phyloP scores from a whole-genome alignment of 2,329 filamentous ascomycete species.

The Aspergillus aculeatinus region DNA sequence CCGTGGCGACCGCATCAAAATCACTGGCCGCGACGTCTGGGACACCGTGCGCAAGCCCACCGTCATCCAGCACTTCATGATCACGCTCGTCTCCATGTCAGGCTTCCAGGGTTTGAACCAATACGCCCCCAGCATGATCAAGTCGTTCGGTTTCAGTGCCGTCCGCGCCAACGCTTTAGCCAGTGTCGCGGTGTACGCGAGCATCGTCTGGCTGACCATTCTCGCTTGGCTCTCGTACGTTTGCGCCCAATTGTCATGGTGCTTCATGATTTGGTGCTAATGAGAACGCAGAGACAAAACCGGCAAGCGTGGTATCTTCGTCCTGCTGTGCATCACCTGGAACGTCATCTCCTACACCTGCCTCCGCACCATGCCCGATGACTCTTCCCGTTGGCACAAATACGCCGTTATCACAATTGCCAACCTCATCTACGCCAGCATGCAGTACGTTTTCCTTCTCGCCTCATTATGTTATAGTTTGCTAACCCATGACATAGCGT shows the following conservation, averaged over 20 bases:
- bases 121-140: constrained; percentile 57
- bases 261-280: constrained; percentile 11
- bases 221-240: constrained; percentile 28
- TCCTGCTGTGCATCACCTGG: constrained; percentile 39
- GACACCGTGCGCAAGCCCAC: constrained; percentile 48
- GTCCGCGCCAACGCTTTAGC: constrained; percentile 56
- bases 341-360: constrained; percentile 40
- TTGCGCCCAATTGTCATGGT: not conserved
- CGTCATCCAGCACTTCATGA: constrained; percentile 53
- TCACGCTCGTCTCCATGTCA: constrained; percentile 50
- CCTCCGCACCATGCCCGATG: constrained; percentile 28
- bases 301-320: constrained; percentile 35
- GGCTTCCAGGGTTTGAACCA: constrained; percentile 52
- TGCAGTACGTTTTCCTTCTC: constrained; percentile 33
- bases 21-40: constrained; percentile 38
- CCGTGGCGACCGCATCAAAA: constrained; percentile 33
- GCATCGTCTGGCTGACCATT: constrained; percentile 29
- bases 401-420: constrained; percentile 31
- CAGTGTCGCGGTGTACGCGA: constrained; percentile 48
- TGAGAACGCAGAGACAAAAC: constrained; percentile 27
- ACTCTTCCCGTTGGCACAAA: constrained; percentile 27
- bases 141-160: constrained; percentile 51
- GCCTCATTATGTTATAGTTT: too few species aligned
- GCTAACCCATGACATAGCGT: constrained; percentile 18
- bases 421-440: constrained; percentile 33